phyloP scores from a whole-genome alignment of 2,329 filamentous ascomycete species.

The Meredithiella fracta region DNA sequence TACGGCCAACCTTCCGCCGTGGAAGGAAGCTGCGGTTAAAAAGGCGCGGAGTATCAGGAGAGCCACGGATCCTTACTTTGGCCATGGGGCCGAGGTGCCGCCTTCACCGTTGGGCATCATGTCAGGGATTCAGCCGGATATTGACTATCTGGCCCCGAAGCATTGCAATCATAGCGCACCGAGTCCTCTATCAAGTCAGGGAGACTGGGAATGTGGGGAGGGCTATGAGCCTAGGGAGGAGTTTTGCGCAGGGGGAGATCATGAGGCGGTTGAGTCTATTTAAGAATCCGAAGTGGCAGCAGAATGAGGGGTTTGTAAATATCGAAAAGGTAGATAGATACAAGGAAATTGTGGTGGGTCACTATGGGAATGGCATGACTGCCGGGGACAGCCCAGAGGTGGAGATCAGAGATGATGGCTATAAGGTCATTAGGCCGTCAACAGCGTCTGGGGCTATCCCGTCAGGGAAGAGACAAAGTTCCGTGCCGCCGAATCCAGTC shows the following conservation, averaged over 20 bases:
- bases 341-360: not conserved
- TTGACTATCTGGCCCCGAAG: constrained; percentile 35
- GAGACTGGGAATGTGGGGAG: constrained; percentile 9
- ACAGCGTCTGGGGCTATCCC: constrained; percentile 8
- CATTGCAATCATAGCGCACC: constrained; percentile 18
- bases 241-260: constrained; percentile 13
- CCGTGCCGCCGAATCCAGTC: not conserved
- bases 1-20: constrained; percentile 28
- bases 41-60: constrained; percentile 18
- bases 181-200: constrained; percentile 6
- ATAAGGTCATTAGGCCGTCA: not conserved
- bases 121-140: constrained; percentile 35
- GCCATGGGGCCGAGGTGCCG: not conserved
- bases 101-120: not conserved
- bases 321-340: not conserved
- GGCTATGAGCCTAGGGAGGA: constrained; percentile 12
- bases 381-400: not conserved
- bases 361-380: not conserved
- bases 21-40: constrained; percentile 22
- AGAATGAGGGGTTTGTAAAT: not conserved
- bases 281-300: constrained; percentile 7
- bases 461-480: not conserved
- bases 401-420: not conserved
- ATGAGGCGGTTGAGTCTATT: constrained; percentile 12
- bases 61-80: constrained; percentile 8